Conservation (phyloP, 1,284 basidiomycete species). For the Termitomyces sp. region DNA sequence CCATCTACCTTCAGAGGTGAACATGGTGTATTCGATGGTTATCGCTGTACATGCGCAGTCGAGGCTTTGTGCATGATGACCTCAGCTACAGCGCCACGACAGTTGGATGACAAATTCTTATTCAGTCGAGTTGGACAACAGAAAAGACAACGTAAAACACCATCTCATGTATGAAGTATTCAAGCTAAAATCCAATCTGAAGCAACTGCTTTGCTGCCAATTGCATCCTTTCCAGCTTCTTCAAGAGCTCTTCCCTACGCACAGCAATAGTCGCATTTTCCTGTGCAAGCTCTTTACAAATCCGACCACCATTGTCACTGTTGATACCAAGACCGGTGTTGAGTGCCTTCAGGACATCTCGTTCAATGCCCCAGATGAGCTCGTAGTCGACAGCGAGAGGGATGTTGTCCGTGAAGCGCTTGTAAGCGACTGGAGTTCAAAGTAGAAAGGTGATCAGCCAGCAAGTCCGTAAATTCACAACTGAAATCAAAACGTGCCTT, state of each 20-base stretch:
- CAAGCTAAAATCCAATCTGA: constrained; percentile 10
- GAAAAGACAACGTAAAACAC: no score
- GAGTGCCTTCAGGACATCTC: constrained; percentile 33
- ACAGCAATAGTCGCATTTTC: constrained; percentile 46
- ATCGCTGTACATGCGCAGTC: no score
- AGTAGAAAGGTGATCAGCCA: background rate
- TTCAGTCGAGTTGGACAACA: no score
- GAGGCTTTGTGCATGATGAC: no score
- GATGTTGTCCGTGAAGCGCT: constrained; percentile 61
- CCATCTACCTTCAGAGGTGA: no score
- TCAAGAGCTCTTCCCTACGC: constrained; percentile 44
- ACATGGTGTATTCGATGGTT: no score
- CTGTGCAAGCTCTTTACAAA: constrained; percentile 51
- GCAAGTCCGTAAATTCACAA: background rate
- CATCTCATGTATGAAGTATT: no score
- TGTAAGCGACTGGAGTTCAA: constrained; percentile 51
- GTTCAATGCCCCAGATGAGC: constrained; percentile 48
- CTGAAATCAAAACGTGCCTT: constrained; percentile 37
- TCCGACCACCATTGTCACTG: constrained; percentile 39
- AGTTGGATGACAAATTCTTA: no score
- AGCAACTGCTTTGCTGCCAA: constrained; percentile 47
- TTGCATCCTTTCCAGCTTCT: constrained; percentile 49
- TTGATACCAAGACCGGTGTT: constrained; percentile 41
- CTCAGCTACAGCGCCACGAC: no score
- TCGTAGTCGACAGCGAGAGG: constrained; percentile 61